phyloP scores from a whole-genome alignment of 1,284 basidiomycete species.

The Cryptococcus sp. region DNA sequence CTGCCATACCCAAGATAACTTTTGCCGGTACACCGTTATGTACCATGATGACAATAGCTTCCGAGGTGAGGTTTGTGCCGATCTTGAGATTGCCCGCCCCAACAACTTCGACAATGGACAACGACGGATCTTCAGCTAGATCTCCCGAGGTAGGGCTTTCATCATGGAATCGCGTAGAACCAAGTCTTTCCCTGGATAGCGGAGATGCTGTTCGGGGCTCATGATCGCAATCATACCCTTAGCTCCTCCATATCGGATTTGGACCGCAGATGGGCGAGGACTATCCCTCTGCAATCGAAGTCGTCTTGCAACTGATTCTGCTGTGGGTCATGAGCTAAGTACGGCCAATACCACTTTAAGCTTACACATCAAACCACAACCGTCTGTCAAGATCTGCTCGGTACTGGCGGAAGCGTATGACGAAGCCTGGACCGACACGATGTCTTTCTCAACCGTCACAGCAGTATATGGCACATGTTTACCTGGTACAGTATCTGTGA shows the following conservation, averaged over 20 bases:
- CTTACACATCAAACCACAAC: slow-evolving; percentile 41
- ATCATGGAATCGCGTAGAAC: slow-evolving; percentile 36
- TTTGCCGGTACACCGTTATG: slow-evolving; percentile 26
- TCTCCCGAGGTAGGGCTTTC: slow-evolving; percentile 19
- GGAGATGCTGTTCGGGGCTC: slow-evolving; percentile 14
- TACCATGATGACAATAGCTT: slow-evolving; percentile 27
- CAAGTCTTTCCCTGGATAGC: slow-evolving; percentile 24
- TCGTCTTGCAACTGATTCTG: slow-evolving; percentile 20
- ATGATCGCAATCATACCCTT: slow-evolving; percentile 38
- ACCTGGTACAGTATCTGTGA: slow-evolving; percentile 34
- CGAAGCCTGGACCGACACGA: slow-evolving; percentile 10
- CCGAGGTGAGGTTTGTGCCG: slow-evolving; percentile 20
- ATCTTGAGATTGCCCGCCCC: slow-evolving; percentile 21
- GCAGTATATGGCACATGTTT: slow-evolving; percentile 4
- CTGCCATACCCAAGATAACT: slow-evolving; percentile 16
- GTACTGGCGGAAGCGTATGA: background rate
- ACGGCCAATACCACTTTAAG: background rate
- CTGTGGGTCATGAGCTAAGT: slow-evolving; percentile 5
- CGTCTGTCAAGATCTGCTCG: slow-evolving; percentile 33
- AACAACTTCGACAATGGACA: slow-evolving; percentile 28
- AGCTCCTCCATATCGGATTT: slow-evolving; percentile 34
- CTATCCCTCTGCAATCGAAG: slow-evolving; percentile 10
- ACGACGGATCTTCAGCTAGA: slow-evolving; percentile 20
- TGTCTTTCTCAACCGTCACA: slow-evolving; percentile 22
- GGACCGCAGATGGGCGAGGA: slow-evolving; percentile 23